Percentiles rank a stretch among this genome's conserved stretches.
Evolutionary conservation across 164 flowering plant species (phyloP).

Genomic region (Magnolia kwangsiensis): DNA sequence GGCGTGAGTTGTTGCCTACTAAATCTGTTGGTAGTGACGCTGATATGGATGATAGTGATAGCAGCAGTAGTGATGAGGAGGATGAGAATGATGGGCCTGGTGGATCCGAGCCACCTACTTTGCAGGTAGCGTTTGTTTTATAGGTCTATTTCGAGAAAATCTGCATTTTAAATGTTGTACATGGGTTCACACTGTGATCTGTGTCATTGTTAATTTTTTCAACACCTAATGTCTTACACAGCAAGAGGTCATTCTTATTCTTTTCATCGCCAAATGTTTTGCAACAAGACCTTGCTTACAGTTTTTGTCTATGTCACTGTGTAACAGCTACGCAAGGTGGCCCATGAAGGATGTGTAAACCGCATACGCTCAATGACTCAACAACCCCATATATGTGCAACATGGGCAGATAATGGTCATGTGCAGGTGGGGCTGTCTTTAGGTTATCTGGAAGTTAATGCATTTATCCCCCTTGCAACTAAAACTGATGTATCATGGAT

Average conservation of each 20-base stretch:
- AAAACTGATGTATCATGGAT: neutral
- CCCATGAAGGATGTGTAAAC: conserved; percentile 86
- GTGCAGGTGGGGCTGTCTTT: conserved; percentile 66
- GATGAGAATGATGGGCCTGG: conserved; percentile 44
- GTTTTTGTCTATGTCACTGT: neutral
- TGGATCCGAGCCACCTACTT: conserved; percentile 48
- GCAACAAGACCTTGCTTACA: neutral
- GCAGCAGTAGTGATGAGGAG: conserved; percentile 63
- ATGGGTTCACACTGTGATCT: neutral
- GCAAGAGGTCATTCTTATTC: neutral
- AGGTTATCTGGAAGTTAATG: neutral
- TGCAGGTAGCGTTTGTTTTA: conserved; percentile 50
- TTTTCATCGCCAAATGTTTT: neutral
- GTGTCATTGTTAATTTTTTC: neutral
- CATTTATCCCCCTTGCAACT: neutral
- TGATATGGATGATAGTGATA: conserved; percentile 54
- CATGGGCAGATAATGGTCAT: conserved; percentile 89
- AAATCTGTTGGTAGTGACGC: conserved; percentile 38
- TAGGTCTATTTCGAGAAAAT: neutral
- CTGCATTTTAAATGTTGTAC: no score
- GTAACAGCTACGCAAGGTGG: conserved; percentile 68
- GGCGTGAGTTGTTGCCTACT: conserved; percentile 60
- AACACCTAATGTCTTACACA: neutral
- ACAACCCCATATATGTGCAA: conserved; percentile 85
- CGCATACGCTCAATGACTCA: conserved; percentile 89